phyloP scores from a whole-genome alignment of 1,284 basidiomycete species.

The Binderoboletus segoi region DNA sequence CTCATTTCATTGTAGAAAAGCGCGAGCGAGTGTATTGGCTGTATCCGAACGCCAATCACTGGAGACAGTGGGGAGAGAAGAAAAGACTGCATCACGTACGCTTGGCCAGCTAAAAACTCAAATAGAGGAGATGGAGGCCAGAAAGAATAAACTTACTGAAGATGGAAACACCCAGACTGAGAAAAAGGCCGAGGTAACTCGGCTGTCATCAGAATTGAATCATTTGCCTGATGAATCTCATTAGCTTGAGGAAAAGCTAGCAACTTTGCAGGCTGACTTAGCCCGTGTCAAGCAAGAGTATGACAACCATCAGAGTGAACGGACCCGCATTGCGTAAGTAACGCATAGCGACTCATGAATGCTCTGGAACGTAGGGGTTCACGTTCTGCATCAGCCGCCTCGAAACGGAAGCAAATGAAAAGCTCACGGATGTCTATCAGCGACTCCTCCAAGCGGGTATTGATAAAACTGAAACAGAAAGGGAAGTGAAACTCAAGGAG shows the following conservation, averaged over 20 bases:
- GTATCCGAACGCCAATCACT: constrained; percentile 88
- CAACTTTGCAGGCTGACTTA: constrained; percentile 55
- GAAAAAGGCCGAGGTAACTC: constrained; percentile 61
- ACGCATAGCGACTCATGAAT: not conserved
- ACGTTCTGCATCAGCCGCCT: constrained; percentile 61
- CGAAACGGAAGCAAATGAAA: constrained; percentile 89
- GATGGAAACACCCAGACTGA: constrained; percentile 60
- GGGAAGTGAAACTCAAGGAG: constrained; percentile 85
- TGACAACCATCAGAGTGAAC: constrained; percentile 75
- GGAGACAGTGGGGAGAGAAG: constrained; percentile 81
- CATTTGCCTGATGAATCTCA: constrained; percentile 3
- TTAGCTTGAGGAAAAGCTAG: constrained; percentile 67
- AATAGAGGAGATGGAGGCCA: constrained; percentile 65
- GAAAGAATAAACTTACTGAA: constrained; percentile 59
- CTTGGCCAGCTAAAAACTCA: constrained; percentile 71
- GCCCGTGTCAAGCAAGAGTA: constrained; percentile 67
- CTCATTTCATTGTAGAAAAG: constrained; percentile 58
- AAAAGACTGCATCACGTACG: constrained; percentile 71
- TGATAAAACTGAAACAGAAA: constrained; percentile 84
- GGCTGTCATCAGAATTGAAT: not conserved
- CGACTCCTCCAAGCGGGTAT: constrained; percentile 88
- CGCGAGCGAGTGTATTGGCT: constrained; percentile 74
- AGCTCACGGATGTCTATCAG: constrained; percentile 80
- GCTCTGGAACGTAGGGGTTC: not conserved
- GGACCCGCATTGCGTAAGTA: constrained; percentile 68